phyloP scores from a whole-genome alignment of 176 grass and related monocot species.

The Urochloa ruziziensis region DNA sequence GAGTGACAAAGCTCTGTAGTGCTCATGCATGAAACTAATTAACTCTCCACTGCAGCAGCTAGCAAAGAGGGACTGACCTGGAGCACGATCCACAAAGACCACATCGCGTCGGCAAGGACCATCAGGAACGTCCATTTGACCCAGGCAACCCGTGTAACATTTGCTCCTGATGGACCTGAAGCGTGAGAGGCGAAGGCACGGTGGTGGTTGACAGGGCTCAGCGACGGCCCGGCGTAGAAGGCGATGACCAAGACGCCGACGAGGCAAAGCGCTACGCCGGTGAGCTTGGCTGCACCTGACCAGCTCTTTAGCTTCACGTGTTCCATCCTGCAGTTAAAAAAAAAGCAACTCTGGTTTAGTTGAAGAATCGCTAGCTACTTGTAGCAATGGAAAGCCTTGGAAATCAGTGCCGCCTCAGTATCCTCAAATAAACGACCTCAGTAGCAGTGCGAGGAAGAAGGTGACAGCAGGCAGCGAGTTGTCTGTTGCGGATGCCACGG shows the following conservation, averaged over 20 bases:
- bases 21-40: background rate
- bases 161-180: background rate
- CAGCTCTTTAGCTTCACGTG: constrained; percentile 35
- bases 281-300: constrained; percentile 47
- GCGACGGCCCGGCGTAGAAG: constrained; percentile 44
- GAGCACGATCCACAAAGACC: constrained; percentile 60
- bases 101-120: constrained; percentile 38
- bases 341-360: background rate
- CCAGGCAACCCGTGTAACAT: constrained; percentile 20
- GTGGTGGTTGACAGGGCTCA: constrained; percentile 56
- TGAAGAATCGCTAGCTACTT: background rate
- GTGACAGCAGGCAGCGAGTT: constrained; percentile 53
- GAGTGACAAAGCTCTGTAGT: background rate
- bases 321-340: constrained; percentile 40
- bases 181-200: background rate
- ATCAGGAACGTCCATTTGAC: constrained; percentile 57
- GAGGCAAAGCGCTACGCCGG: constrained; percentile 44
- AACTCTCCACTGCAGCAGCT: background rate
- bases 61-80: constrained; percentile 25
- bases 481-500: constrained; percentile 29
- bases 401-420: background rate
- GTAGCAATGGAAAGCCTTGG: background rate
- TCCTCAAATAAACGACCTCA: background rate
- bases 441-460: constrained; percentile 49
- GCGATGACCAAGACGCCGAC: constrained; percentile 47